phyloP scores from a whole-genome alignment of 202 grass and related monocot genomes.

The Schoenoplectus tabernaemontani region DNA sequence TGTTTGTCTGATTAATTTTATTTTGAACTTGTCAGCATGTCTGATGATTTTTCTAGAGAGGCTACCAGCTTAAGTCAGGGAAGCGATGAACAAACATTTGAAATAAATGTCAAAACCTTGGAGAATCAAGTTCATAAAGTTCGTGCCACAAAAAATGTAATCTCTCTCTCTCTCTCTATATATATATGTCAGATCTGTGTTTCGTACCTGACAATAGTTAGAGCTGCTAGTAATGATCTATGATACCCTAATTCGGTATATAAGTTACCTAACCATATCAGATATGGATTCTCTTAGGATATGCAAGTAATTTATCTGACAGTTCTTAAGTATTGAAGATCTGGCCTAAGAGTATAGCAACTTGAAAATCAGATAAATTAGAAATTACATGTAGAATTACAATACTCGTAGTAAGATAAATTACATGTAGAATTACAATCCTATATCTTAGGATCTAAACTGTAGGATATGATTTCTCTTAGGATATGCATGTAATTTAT shows the following conservation, averaged over 20 bases:
- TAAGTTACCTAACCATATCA: not conserved
- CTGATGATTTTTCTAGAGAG: slow-evolving; percentile 28
- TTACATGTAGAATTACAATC: too few species aligned
- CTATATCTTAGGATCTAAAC: too few species aligned
- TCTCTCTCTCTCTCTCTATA: not conserved
- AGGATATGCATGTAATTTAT: not conserved
- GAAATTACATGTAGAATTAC: too few species aligned
- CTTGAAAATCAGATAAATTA: too few species aligned
- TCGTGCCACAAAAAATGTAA: slow-evolving; percentile 48
- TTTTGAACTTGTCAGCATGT: slow-evolving; percentile 39
- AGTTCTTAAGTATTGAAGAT: too few species aligned
- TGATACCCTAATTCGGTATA: not conserved
- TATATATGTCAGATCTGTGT: not conserved
- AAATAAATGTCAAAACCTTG: slow-evolving; percentile 87
- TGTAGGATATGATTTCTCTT: too few species aligned
- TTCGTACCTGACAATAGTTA: not conserved
- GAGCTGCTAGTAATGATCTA: not conserved
- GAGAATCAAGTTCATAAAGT: slow-evolving; percentile 72
- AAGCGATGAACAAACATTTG: slow-evolving; percentile 38
- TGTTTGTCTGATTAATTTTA: not conserved
- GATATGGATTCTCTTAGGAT: not conserved
- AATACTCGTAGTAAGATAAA: too few species aligned
- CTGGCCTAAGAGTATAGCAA: too few species aligned
- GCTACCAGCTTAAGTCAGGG: slow-evolving; percentile 28
- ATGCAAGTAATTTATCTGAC: too few species aligned